Percentiles rank a stretch among this genome's conserved stretches.
phyloP scores from a whole-genome alignment of 2,329 filamentous ascomycete species.

The Cladophialophora bantiana region DNA sequence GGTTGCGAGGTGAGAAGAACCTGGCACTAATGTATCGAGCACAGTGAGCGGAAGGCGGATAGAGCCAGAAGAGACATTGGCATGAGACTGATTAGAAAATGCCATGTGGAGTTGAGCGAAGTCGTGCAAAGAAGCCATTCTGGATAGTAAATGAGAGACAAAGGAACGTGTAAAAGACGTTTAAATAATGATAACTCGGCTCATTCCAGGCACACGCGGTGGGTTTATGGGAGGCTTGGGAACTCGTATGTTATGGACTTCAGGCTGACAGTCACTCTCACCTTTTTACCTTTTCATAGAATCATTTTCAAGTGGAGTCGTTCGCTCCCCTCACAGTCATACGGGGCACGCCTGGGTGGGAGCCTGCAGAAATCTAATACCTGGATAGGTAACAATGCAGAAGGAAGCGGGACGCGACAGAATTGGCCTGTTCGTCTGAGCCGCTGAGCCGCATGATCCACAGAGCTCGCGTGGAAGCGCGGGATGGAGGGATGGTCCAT shows the following conservation, averaged over 20 bases:
- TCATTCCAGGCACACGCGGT: not conserved
- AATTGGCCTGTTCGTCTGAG: not conserved
- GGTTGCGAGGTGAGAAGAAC: constrained; percentile 57
- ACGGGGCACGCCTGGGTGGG: not conserved
- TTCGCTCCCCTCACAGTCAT: not conserved
- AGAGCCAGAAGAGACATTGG: constrained; percentile 20
- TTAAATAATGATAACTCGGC: not conserved
- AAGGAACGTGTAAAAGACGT: not conserved
- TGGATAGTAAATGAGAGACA: not conserved
- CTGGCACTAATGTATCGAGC: constrained; percentile 59
- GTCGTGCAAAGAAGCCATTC: not conserved
- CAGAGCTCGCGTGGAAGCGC: not conserved
- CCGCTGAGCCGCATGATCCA: not conserved
- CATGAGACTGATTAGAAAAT: constrained; percentile 2
- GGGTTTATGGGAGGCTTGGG: not conserved
- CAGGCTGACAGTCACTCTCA: not conserved
- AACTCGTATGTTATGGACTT: not conserved
- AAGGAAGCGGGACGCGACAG: not conserved
- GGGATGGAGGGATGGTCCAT: not conserved
- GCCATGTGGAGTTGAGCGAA: constrained; percentile 12
- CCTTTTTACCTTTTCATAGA: not conserved
- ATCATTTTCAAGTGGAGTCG: not conserved
- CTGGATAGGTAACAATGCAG: not conserved
- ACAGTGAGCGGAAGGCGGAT: constrained; percentile 54
- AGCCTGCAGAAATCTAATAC: not conserved